Evolutionary conservation across 1,139 yeast genomes (phyloP).

Genomic region (Candida anutae): DNA sequence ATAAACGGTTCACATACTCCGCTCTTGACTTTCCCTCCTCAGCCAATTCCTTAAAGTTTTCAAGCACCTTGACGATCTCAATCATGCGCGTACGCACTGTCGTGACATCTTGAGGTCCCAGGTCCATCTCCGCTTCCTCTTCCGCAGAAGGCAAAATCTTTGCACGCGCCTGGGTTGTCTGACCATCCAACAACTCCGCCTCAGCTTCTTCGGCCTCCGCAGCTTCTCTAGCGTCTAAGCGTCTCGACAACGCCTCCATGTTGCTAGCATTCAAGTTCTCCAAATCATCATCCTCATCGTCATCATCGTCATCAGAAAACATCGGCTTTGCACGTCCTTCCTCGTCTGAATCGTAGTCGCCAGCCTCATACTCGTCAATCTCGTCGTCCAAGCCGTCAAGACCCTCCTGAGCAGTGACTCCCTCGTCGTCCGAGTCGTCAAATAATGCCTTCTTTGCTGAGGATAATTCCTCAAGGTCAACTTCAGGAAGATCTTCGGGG

Average conservation of each 20-base stretch:
- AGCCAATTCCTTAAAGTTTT: conserved; percentile 76
- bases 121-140: conserved; percentile 45
- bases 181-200: conserved; percentile 57
- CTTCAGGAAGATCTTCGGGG: conserved; percentile 50
- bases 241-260: conserved; percentile 71
- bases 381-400: conserved; percentile 11
- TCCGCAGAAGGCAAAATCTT: conserved; percentile 54
- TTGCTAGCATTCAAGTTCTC: conserved; percentile 79
- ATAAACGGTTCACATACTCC: conserved; percentile 69
- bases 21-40: conserved; percentile 83
- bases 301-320: conserved; percentile 85
- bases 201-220: conserved; percentile 75
- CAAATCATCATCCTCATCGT: conserved; percentile 62
- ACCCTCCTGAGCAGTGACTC: conserved; percentile 39
- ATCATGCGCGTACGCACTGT: conserved; percentile 88
- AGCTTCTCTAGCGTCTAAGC: conserved; percentile 64
- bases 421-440: conserved; percentile 56
- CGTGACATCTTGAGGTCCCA: conserved; percentile 66
- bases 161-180: conserved; percentile 62
- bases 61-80: conserved; percentile 92
- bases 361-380: conserved; percentile 35
- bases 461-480: conserved; percentile 55
- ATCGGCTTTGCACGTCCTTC: conserved; percentile 58
- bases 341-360: conserved; percentile 45
- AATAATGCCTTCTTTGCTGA: conserved; percentile 68